These are phyloP conservation scores for Ceriops tagal DNA, from an alignment of 345 rosid species.

Conservation along the genomic window DNA sequence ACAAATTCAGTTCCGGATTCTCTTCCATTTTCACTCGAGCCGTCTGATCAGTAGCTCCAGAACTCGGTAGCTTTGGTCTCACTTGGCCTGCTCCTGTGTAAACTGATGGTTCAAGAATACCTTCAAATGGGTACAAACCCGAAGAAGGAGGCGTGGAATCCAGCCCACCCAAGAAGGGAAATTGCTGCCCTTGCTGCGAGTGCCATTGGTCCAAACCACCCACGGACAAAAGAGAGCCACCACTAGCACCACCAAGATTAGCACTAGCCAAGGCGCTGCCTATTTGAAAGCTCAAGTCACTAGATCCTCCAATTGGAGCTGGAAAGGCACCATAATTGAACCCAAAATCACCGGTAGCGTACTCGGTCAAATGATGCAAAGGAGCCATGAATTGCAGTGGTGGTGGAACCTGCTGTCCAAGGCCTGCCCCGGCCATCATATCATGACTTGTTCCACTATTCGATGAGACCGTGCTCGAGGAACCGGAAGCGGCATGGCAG, in stretches of 20 bases:
- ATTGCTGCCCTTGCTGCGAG: conserved; percentile 44
- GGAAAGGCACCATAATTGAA: conserved; percentile 39
- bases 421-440: conserved; percentile 24
- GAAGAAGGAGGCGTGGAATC: conserved; percentile 35
- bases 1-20: conserved; percentile 37
- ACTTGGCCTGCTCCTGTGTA: conserved; percentile 29
- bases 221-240: conserved; percentile 34
- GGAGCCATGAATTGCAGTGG: conserved; percentile 51
- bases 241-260: conserved; percentile 20
- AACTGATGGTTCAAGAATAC: conserved; percentile 32
- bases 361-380: conserved; percentile 41
- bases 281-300: conserved; percentile 40
- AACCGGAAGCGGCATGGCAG: conserved; percentile 37
- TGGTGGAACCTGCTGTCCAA: conserved; percentile 39
- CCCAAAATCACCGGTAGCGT: conserved; percentile 36
- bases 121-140: conserved; percentile 45
- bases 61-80: conserved; percentile 37
- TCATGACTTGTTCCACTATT: conserved; percentile 37
- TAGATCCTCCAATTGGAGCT: conserved; percentile 33
- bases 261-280: conserved; percentile 32
- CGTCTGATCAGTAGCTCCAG: conserved; percentile 25
- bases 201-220: conserved; percentile 54
- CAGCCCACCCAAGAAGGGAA: conserved; percentile 46
- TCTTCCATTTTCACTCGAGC: conserved; percentile 69
- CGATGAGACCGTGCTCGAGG: conserved; percentile 37